Evolutionary conservation across 148 eudicot species (phyloP).

Genomic region (Fagopyrum tataricum): DNA sequence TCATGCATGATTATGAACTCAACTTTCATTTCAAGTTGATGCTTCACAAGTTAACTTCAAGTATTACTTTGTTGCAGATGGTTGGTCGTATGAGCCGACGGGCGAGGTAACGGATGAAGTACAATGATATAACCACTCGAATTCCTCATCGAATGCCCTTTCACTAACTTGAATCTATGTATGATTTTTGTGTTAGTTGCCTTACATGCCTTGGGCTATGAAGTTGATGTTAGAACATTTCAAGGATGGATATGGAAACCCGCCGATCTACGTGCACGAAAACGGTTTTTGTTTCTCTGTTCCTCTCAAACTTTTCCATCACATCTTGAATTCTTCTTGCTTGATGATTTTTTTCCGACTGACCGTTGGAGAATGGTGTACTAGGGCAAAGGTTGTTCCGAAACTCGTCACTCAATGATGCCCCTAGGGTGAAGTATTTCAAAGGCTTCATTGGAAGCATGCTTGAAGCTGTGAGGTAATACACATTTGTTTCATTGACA

Average conservation of each 20-base stretch:
- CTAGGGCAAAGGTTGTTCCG: conserved; percentile 27
- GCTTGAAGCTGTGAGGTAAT: conserved; percentile 47
- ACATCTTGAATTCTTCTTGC: too few relatives aligned
- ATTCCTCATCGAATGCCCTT: too few relatives aligned
- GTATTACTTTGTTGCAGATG: conserved; percentile 4
- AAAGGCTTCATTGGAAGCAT: conserved; percentile 31
- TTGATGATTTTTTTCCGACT: too few relatives aligned
- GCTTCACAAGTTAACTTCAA: too few relatives aligned
- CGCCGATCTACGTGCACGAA: conserved; percentile 37
- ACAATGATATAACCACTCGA: too few relatives aligned
- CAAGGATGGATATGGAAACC: conserved; percentile 34
- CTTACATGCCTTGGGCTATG: conserved; percentile 26
- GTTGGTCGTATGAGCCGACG: not conserved
- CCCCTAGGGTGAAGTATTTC: conserved; percentile 35
- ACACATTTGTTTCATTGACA: too few relatives aligned
- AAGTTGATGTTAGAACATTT: conserved; percentile 29
- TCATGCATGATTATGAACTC: too few relatives aligned
- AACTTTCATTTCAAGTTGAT: too few relatives aligned
- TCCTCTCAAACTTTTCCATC: not conserved
- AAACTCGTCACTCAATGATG: conserved; percentile 22
- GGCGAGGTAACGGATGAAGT: not conserved
- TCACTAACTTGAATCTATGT: not conserved
- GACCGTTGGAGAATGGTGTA: not conserved
- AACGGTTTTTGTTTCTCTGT: conserved; percentile 25
- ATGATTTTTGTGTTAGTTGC: conserved; percentile 16